These are phyloP conservation scores for Diutina sp. DNA, from an alignment of 1,139 yeast species.

Conservation along the genomic window DNA sequence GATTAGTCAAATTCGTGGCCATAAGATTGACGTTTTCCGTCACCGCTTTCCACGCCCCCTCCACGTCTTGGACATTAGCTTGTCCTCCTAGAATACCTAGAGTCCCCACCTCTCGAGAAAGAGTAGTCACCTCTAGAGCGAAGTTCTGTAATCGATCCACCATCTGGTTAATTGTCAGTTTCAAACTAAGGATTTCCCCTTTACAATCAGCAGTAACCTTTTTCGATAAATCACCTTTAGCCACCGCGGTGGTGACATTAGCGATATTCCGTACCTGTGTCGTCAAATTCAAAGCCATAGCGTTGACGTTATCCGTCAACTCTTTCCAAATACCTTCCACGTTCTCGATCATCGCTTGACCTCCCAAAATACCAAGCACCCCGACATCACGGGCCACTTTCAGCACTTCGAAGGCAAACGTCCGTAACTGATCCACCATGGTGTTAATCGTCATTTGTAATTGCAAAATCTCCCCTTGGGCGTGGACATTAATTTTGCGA, in stretches of 20 bases:
- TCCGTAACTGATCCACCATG: constrained; percentile 82
- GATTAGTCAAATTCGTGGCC: constrained; percentile 84
- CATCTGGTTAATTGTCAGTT: constrained; percentile 68
- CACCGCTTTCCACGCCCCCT: constrained; percentile 89
- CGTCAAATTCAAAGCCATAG: constrained; percentile 80
- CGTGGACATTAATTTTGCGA: constrained; percentile 68
- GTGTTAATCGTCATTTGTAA: constrained; percentile 70
- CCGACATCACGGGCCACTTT: constrained; percentile 86
- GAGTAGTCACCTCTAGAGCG: constrained; percentile 79
- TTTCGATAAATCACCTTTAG: constrained; percentile 77
- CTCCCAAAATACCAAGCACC: constrained; percentile 77
- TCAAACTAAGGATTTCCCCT: constrained; percentile 75
- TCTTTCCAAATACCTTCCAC: constrained; percentile 89
- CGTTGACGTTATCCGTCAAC: constrained; percentile 78
- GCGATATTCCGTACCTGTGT: constrained; percentile 86
- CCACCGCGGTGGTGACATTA: constrained; percentile 85
- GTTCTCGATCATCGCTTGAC: constrained; percentile 74
- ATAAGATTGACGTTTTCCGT: constrained; percentile 81
- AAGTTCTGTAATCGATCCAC: constrained; percentile 82
- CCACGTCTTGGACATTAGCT: constrained; percentile 85
- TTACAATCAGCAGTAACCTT: constrained; percentile 84
- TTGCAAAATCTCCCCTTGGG: constrained; percentile 73
- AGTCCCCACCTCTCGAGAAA: constrained; percentile 83
- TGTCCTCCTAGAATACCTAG: constrained; percentile 86
- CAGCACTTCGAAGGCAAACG: constrained; percentile 81